These are phyloP conservation scores for Huiozyma naganishii DNA, from an alignment of 805 yeast genomes.

Conservation along the genomic window DNA sequence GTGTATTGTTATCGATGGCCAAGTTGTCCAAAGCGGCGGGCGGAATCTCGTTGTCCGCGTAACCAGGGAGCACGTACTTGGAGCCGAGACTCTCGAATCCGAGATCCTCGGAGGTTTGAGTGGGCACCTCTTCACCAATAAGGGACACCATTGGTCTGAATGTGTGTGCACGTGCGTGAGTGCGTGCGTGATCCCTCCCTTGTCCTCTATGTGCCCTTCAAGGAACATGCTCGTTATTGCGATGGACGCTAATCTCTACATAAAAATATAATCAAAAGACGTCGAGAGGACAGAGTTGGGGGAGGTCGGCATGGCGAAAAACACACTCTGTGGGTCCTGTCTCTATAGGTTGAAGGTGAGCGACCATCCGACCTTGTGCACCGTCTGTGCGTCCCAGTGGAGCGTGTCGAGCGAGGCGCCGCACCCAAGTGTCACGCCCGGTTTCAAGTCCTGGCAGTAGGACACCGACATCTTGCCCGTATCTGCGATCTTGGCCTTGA, in stretches of 20 bases:
- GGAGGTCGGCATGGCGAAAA: no score
- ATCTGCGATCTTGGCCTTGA: conserved; percentile 95
- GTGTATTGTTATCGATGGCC: conserved; percentile 26
- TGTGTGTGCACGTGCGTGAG: no score
- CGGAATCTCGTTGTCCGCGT: conserved; percentile 27
- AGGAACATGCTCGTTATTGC: no score
- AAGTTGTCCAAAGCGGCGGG: conserved; percentile 29
- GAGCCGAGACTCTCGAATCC: conserved; percentile 34
- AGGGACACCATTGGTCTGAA: background rate
- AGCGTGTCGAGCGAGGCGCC: conserved; percentile 96
- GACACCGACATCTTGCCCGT: conserved; percentile 89
- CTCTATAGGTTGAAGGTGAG: conserved; percentile 44
- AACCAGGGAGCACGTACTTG: conserved; percentile 27
- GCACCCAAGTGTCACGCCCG: conserved; percentile 92
- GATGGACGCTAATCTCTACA: no score
- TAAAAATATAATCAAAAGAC: no score
- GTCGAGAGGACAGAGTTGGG: no score
- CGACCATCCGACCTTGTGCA: conserved; percentile 95
- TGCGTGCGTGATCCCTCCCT: no score
- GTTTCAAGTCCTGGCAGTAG: conserved; percentile 89
- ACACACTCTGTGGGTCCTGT: no score
- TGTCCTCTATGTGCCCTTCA: no score
- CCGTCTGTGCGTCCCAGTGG: conserved; percentile 79
- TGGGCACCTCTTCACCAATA: conserved; percentile 1
- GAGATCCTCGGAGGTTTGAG: conserved; percentile 30